phyloP scores from a whole-genome alignment of 1,284 basidiomycete genomes.

The Moniliophthora roreri region DNA sequence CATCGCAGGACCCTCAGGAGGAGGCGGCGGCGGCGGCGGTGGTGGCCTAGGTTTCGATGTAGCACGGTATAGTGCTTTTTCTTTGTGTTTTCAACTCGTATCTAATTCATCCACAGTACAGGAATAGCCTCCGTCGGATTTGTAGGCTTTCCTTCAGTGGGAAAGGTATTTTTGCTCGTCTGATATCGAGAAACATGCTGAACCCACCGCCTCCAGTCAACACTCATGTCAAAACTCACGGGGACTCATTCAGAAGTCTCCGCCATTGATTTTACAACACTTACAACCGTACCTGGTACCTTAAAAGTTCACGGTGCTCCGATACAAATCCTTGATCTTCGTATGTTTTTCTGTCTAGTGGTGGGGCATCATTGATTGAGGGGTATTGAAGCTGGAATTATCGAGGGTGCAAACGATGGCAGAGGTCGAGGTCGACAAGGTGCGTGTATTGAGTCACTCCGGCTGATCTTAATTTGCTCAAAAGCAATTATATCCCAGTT shows the following conservation, averaged over 20 bases:
- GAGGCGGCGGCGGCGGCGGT: slow-evolving; percentile 86
- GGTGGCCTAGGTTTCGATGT: slow-evolving; percentile 94
- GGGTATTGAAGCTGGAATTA: slow-evolving; percentile 80
- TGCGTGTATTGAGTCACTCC: slow-evolving; percentile 16
- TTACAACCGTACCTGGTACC: slow-evolving; percentile 94
- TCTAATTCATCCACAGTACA: slow-evolving; percentile 51
- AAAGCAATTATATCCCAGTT: slow-evolving; percentile 37
- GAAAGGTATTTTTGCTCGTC: slow-evolving; percentile 60
- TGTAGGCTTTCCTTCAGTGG: slow-evolving; percentile 86
- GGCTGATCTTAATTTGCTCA: slow-evolving; percentile 8
- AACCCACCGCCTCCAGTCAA: slow-evolving; percentile 63
- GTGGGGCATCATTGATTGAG: slow-evolving; percentile 11
- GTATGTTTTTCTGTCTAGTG: slow-evolving; percentile 42
- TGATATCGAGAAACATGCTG: slow-evolving; percentile 11
- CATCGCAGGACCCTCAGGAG: slow-evolving; percentile 74
- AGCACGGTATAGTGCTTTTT: slow-evolving; percentile 46
- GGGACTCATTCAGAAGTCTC: slow-evolving; percentile 98
- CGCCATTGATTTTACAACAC: slow-evolving; percentile 96
- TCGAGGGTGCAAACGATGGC: slow-evolving; percentile 98
- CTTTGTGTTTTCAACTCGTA: slow-evolving; percentile 6
- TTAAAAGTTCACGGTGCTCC: slow-evolving; percentile 94
- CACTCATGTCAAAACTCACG: slow-evolving; percentile 96
- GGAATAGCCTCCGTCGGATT: slow-evolving; percentile 97
- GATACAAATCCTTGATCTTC: slow-evolving; percentile 84
- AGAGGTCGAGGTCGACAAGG: slow-evolving; percentile 97